Conservation (phyloP, 768 basidiomycete genomes). For the Kondoa subrosea region DNA sequence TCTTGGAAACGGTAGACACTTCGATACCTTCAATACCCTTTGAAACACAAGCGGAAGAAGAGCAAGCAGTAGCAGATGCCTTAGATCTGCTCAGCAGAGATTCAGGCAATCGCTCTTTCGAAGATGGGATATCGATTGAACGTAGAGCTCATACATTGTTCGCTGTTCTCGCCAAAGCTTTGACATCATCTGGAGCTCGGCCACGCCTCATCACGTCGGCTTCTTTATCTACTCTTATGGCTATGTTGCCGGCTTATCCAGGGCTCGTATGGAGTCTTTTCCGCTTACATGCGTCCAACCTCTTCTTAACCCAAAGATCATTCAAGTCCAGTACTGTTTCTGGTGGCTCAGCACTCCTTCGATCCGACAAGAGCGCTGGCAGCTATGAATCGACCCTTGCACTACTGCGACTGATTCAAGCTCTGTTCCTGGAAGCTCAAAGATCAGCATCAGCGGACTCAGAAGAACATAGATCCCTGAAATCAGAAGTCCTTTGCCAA, state of each 20-base stretch:
- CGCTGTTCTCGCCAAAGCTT: conserved; percentile 4
- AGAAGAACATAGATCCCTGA: neutral
- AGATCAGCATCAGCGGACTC: neutral
- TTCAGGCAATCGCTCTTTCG: neutral
- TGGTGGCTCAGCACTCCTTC: conserved; percentile 5
- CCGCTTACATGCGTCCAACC: neutral
- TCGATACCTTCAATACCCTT: neutral
- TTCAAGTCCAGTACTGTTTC: neutral
- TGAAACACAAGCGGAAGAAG: neutral
- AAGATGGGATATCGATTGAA: neutral
- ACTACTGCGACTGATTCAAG: neutral
- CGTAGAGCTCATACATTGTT: neutral
- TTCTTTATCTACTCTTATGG: neutral
- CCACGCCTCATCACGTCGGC: neutral
- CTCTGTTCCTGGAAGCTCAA: neutral
- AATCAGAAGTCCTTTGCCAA: neutral
- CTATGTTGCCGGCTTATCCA: neutral
- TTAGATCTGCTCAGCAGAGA: neutral
- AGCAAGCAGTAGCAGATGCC: neutral
- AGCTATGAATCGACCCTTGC: neutral
- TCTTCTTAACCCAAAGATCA: neutral
- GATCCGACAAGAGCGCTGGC: neutral
- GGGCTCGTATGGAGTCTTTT: conserved; percentile 5
- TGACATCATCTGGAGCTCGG: neutral
- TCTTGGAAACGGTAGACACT: neutral